Evolutionary conservation across 768 basidiomycete genomes (phyloP), one percentile per base, ranked within the genome.

Genomic region (Sutorius australiensis): DNA sequence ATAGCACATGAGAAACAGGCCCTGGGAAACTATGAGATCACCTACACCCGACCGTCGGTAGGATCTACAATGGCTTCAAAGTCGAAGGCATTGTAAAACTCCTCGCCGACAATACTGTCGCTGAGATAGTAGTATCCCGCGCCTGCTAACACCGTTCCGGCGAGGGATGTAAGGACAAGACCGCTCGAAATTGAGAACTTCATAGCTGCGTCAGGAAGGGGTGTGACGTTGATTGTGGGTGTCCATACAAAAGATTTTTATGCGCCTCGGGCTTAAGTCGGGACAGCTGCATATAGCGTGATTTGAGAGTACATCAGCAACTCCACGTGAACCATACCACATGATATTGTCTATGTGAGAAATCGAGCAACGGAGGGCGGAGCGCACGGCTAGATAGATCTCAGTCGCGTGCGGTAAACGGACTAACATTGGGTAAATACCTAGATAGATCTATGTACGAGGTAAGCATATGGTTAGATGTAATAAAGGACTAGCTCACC

Each of bases 31-130:
- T 7, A 48, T 30, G 27, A 24, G 8, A 39, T 14, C 12, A 62
- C 69, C 19, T 58, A 71, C 69, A 74, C 73, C 14, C 71, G 58
- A n/a, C 73, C 74, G 14, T 59, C 2, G 17, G 74, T 74, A 5
- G 74, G 73, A 51, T 74, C 73, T 1, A 65, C 27, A 42, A 72
- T 67, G 19, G 65, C 65, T 32, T 73, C 62, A 34, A 67, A 73
- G 48, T 38, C 58, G 61, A 74, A 74, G 21, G 60, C 55, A 42
- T 30, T 33, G 32, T 69, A 63, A 55, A 75, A 74, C 27, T 34
- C 52, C 6, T 64, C 40, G 9, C 74, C 73, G 30, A 64, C 53
- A 27, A 72, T 61, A 1, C 27, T 45, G 21, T 74, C 66, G 3
- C 52, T 55, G 33, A 71, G 57, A 14, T 17, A 45, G 50, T 73